These are phyloP conservation scores for Ustilago shanxiensis DNA, from an alignment of 1,284 basidiomycete genomes.

Conservation along the genomic window DNA sequence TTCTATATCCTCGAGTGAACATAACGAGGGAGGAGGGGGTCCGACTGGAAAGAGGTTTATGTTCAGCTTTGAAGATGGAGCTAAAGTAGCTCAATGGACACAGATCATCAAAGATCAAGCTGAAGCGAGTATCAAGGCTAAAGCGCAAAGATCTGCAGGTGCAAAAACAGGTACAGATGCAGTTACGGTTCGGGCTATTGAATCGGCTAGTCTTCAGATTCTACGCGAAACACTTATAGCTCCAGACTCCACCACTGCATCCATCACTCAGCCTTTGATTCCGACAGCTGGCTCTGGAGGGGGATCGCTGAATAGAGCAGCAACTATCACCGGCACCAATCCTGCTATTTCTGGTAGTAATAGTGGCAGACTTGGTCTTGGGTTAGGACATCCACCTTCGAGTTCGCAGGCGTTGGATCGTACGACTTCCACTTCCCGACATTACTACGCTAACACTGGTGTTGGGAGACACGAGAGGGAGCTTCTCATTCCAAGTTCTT, in stretches of 20 bases:
- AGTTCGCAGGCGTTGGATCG: slow-evolving; percentile 21
- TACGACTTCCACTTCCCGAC: slow-evolving; percentile 42
- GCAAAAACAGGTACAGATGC: neutral
- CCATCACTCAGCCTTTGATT: neutral
- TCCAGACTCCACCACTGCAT: neutral
- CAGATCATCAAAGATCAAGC: slow-evolving; percentile 12
- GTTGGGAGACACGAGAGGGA: slow-evolving; percentile 40
- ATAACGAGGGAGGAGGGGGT: neutral
- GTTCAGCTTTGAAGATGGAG: slow-evolving; percentile 56
- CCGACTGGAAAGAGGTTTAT: slow-evolving; percentile 41
- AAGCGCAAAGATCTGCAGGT: slow-evolving; percentile 5
- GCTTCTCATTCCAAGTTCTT: slow-evolving; percentile 5
- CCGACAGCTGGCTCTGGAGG: neutral
- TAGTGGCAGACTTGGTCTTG: neutral
- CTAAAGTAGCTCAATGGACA: slow-evolving; percentile 30
- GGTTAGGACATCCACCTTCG: neutral
- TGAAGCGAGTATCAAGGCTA: slow-evolving; percentile 18
- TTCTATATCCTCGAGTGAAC: neutral
- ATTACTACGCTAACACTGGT: slow-evolving; percentile 51
- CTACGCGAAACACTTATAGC: slow-evolving; percentile 55
- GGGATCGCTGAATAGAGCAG: slow-evolving; percentile 10
- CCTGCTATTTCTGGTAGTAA: neutral
- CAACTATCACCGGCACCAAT: slow-evolving; percentile 14
- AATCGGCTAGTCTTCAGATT: slow-evolving; percentile 48
- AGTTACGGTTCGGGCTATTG: too few species aligned